Percentiles rank a stretch among this genome's conserved stretches.
Evolutionary conservation across 2,329 filamentous ascomycete genomes (phyloP).

Genomic region (Fusarium secorum): DNA sequence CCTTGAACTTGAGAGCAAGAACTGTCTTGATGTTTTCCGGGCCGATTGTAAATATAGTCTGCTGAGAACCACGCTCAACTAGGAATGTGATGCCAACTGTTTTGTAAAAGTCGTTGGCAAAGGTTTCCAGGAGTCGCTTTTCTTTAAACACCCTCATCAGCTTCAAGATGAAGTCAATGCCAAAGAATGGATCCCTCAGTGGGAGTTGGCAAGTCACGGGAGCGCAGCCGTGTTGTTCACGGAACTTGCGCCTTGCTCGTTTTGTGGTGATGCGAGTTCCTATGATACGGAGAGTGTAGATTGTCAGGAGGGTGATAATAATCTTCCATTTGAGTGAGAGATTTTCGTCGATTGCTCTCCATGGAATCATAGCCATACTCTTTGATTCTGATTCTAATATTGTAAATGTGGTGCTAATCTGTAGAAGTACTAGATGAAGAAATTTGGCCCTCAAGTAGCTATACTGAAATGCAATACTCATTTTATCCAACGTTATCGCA

Average conservation of each 20-base stretch:
- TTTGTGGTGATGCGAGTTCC: not conserved
- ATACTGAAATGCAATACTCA: not conserved
- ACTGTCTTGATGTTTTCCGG: not conserved
- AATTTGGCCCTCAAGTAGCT: not conserved
- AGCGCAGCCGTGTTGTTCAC: not conserved
- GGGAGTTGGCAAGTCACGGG: not conserved
- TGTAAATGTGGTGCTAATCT: not conserved
- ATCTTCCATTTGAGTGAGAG: not conserved
- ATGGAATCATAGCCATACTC: not conserved
- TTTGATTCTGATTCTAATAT: not conserved
- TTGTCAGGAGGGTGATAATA: not conserved
- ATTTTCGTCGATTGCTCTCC: not conserved
- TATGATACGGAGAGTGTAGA: not conserved
- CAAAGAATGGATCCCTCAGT: not conserved
- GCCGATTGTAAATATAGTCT: not conserved
- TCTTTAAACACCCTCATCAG: not conserved
- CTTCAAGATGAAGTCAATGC: not conserved
- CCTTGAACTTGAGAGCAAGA: not conserved
- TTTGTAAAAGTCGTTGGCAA: not conserved
- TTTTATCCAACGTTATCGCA: not conserved
- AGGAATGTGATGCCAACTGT: not conserved
- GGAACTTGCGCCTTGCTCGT: not conserved
- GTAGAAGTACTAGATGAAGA: not conserved
- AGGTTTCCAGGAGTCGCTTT: not conserved
- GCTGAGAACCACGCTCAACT: not conserved